Evolutionary conservation across 2,329 filamentous ascomycete genomes (phyloP).

Genomic region (Diaporthe helianthi): DNA sequence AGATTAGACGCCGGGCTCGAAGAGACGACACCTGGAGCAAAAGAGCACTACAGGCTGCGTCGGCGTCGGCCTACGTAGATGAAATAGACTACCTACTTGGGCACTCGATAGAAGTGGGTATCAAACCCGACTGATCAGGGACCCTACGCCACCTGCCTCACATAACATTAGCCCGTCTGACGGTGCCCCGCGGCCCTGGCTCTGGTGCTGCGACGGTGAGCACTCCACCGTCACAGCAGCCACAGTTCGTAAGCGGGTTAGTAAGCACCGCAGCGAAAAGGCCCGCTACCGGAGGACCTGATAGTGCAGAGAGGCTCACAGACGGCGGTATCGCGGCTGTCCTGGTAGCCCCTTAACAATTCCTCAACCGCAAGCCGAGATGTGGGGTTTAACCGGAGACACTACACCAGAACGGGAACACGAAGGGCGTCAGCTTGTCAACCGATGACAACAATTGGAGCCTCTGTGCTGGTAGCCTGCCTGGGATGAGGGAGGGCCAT

Average conservation of each 20-base stretch:
- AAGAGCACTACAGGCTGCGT: background rate
- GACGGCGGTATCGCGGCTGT: background rate
- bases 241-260: background rate
- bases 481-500: background rate
- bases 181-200: slow-evolving; percentile 11
- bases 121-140: background rate
- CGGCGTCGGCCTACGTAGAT: background rate
- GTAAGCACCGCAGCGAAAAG: slow-evolving; percentile 20
- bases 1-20: background rate
- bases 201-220: slow-evolving; percentile 12
- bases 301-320: background rate
- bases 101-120: background rate
- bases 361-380: slow-evolving; percentile 7
- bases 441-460: slow-evolving; percentile 22
- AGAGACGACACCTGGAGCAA: background rate
- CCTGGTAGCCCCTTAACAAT: slow-evolving; percentile 21
- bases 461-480: background rate
- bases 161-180: slow-evolving; percentile 24
- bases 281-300: slow-evolving; percentile 23
- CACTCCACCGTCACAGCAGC: background rate
- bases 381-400: slow-evolving; percentile 22
- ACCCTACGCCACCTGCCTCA: slow-evolving; percentile 1
- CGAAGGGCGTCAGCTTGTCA: slow-evolving; percentile 27
- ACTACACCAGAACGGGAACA: slow-evolving; percentile 20
- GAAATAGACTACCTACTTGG: slow-evolving; percentile 1